Base-by-base conservation (phyloP, 2,329 filamentous ascomycete genomes). In the Sphaceloma murrayae region DNA sequence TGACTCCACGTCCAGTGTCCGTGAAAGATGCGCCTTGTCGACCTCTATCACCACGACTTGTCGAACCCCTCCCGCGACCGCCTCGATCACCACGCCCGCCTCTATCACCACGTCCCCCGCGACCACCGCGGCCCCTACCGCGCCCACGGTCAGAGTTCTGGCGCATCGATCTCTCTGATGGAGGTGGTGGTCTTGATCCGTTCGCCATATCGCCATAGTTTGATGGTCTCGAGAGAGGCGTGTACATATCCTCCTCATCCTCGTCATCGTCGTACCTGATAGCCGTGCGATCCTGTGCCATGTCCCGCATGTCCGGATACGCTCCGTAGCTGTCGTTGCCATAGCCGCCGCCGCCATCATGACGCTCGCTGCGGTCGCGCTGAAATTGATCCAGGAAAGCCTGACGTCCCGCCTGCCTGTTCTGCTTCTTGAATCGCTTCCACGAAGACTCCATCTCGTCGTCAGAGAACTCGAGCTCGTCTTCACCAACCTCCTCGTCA, bases 391-490 rank as follows among this genome's bases (percentile, higher is more conserved):
- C 22, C 24, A 40, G 17, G 24, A 40, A 40, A 13, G 24, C 22
- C 6, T 11, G 24, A 7, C 36, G 36, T n/a, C n/a, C n/a, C n/a
- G 21, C 36, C 16, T 40, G 36, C 16, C 24, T 22, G 14, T 40
- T 40, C n/a, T 52, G 39, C 48, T 62, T 62, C 48, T 56, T 58
- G 45, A 53, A 49, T 31, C 56, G 47, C 51, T 62, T 62, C 53
- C 53, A 60, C 38, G 59, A 58, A 9, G 82, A 82, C 63, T 98
- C 91, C 53, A 85, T 83, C 64, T 98, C 91, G 56, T 98, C 91
- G 53, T 98, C 91, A 0, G 89, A 95, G 61, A 96, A 96, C 58
- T 96, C 91, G 54, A 86, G 75, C 59, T 96, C 89, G 27, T 94
- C 85, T 22, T 83, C 81, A 11, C 67, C 78, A 5, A 87, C 74